phyloP scores from a whole-genome alignment of 73 alveolate species.

The Diophrys sp. region DNA sequence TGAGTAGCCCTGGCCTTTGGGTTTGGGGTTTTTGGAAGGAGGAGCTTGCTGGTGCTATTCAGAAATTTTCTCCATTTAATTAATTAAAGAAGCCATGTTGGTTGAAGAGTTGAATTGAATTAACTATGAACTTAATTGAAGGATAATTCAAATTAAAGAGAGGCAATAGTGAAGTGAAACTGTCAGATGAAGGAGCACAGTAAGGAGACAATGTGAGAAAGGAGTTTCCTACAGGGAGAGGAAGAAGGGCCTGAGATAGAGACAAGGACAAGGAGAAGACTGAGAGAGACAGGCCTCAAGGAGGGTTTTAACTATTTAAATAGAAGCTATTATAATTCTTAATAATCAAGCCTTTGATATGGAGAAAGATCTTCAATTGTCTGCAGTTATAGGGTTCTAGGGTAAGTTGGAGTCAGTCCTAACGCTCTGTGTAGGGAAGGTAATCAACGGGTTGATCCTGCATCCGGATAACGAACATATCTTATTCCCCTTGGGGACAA shows the following conservation, averaged over 20 bases:
- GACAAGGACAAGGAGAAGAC: neutral
- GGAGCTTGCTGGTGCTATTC: too few relatives aligned
- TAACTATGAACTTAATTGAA: neutral
- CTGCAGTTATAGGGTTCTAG: slow-evolving; percentile 55
- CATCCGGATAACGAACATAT: slow-evolving; percentile 97
- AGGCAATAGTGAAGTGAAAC: neutral
- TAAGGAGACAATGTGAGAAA: neutral
- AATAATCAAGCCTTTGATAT: slow-evolving; percentile 9
- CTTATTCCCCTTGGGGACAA: slow-evolving; percentile 92
- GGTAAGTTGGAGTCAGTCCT: slow-evolving; percentile 18
- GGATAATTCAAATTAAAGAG: neutral
- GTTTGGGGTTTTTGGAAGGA: too few relatives aligned
- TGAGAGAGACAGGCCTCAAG: neutral
- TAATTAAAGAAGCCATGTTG: too few relatives aligned
- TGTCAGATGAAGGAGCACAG: neutral
- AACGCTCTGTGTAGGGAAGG: slow-evolving; percentile 60
- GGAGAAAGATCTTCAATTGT: slow-evolving; percentile 54
- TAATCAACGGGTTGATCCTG: slow-evolving; percentile 80
- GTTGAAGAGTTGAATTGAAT: too few relatives aligned
- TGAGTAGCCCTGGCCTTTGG: too few relatives aligned
- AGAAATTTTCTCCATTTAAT: too few relatives aligned
- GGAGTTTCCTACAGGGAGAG: neutral
- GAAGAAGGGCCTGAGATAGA: neutral
- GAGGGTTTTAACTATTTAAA: neutral
- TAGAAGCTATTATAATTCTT: neutral